Base-by-base conservation (phyloP, 805 yeast genomes). In the Maudiozyma bulderi region DNA sequence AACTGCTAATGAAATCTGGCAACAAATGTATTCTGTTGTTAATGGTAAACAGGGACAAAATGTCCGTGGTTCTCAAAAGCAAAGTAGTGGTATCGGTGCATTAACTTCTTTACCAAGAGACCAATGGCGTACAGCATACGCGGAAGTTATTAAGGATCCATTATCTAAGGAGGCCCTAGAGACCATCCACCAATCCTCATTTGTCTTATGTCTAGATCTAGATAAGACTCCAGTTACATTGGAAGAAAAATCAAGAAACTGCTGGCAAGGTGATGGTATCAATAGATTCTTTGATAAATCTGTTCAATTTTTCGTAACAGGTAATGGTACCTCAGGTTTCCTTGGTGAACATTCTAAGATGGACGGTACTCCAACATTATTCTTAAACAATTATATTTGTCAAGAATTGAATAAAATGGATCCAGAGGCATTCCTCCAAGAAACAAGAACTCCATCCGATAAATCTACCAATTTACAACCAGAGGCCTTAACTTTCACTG, bases 351-450 rank as follows among this genome's bases (percentile, higher is more conserved):
- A 91, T 73, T 88, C 97, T 26, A 85, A 80, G 73, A 91, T 91
- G 98, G 99, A 91, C 68, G 99, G 98, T 53, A 87, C 96, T 8
- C 95, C 97, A 62, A 91, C 96, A 32, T 80, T 87, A 60, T 81
- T 88, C 55, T 71, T 91, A 71, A 91, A 91, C 67, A 88, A 88
- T 68, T 81, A 74, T 61, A 74, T 91, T 39, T 74, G 81, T 54
- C 74, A 74, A 47, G 76, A 79, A 56, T 68, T 90, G 50, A 53
- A 66, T 49, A 74, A 77, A 60, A 64, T 78, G 60, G 69, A 78
- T 57, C 65, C 65, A 26, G 39, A 46, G 9, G 54, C 55, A 43
- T 70, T 68, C 47, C 32, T 43, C 32, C 39, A 38, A 42, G 44
- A 20, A 15, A 39, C 39, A 6, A 47, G 30, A 13, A 9, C 39